Base-by-base conservation (phyloP, 371 early-diverging fungal genomes). In the Saksenaea vasiformis region DNA sequence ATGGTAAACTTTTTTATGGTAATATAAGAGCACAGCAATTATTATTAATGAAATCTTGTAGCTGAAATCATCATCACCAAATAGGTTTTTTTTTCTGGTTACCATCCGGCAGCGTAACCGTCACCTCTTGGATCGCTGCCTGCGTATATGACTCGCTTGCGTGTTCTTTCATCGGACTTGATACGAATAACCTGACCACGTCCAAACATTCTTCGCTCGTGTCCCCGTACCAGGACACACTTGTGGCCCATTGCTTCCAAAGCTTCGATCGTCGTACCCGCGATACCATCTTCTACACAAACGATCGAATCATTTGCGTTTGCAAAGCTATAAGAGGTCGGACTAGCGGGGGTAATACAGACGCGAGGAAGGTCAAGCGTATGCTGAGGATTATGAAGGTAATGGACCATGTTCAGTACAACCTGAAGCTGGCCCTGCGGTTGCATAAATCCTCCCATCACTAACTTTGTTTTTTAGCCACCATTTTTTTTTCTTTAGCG, bases 351-450 rank as follows among this genome's bases (percentile, higher is more conserved):
- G 5, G 73, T 65, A 37, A 91, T 70, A 69, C 89, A 88, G 56
- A 93, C 65, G 26, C 95, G 79, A 39, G 91, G 91, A 2, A 79
- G 66, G 74, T 94, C 95, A 19, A 94, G 71, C 13, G 92, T 86
- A 22, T 68, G 72, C 69, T 94, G 95, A 37, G 90, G 87, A 44
- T 79, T 79, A 31, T 73, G 75, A n/a, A 73, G 65, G 44, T 84
- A 84, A 54, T 85, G 79, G 67, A 88, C 69, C 47, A 89, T 64
- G 60, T 92, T 91, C 47, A 93, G 60, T 36, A 94, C 73, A 7
- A 91, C 90, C 78, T 93, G 93, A 1, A 93, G 77, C 39, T 94
- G 93, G 10, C 92, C 93, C 72, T 94, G 93, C 19, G 95, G 93
- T 73, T 94, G 90, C 86, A 87, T 89, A 62, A 85, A 87, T 3